Conservation (phyloP, 2,329 filamentous ascomycete species). For the Fusarium fujikuroi region DNA sequence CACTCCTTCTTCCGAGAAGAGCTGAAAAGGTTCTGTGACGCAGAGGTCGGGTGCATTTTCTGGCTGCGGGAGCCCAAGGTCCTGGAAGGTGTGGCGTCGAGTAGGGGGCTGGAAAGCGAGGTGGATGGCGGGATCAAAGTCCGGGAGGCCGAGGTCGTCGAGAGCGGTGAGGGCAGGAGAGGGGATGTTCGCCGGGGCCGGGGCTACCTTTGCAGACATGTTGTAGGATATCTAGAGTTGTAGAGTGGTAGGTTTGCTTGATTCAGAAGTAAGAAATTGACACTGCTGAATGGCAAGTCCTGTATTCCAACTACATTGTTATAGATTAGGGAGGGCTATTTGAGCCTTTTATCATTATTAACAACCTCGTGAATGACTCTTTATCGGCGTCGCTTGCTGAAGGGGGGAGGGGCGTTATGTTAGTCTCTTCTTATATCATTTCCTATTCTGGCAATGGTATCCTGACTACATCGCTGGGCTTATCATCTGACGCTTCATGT, state of each 20-base stretch:
- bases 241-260: neutral
- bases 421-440: neutral
- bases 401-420: neutral
- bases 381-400: neutral
- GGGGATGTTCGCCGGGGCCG: neutral
- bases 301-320: too few species aligned
- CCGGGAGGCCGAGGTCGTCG: neutral
- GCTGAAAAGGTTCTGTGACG: neutral
- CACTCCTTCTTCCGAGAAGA: slow-evolving; percentile 1
- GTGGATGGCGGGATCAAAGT: neutral
- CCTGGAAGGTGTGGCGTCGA: neutral
- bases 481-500: neutral
- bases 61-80: neutral
- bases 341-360: neutral
- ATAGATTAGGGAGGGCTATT: neutral
- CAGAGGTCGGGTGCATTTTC: neutral
- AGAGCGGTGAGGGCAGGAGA: neutral
- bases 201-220: neutral
- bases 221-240: neutral
- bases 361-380: neutral
- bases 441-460: neutral
- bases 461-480: neutral
- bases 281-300: too few species aligned
- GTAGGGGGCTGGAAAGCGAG: neutral
- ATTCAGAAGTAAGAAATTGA: too few species aligned